These are phyloP conservation scores for Suhomyces sp. DNA, from an alignment of 805 yeast species.

Conservation along the genomic window DNA sequence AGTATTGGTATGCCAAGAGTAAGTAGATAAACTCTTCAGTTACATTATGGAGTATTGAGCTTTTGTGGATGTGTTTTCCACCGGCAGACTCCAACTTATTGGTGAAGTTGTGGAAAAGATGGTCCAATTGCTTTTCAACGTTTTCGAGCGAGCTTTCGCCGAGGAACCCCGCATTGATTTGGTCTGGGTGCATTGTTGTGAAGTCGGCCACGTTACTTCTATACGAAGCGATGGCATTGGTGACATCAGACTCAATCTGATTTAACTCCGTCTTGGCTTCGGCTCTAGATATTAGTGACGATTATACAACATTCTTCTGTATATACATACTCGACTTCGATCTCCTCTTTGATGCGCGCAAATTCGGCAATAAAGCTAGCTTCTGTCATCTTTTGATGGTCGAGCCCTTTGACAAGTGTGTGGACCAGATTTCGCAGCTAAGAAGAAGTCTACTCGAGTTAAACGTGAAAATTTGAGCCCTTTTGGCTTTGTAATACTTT, in stretches of 20 bases:
- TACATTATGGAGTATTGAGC: background rate
- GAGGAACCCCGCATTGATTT: background rate
- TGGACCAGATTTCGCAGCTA: background rate
- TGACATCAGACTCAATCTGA: background rate
- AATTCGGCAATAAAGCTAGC: slow-evolving; percentile 4
- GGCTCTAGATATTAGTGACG: background rate
- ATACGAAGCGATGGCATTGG: background rate
- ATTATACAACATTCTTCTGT: background rate
- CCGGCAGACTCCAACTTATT: background rate
- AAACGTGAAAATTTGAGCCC: background rate
- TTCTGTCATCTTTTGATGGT: background rate
- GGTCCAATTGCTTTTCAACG: background rate
- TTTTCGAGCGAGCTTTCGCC: background rate
- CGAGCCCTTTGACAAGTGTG: background rate
- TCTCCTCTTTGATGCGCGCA: slow-evolving; percentile 10
- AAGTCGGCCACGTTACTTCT: background rate
- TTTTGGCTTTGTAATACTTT: background rate
- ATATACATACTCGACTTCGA: slow-evolving; percentile 8
- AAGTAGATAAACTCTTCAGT: slow-evolving; percentile 10
- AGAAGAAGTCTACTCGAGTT: background rate
- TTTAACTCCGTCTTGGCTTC: background rate
- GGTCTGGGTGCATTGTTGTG: background rate
- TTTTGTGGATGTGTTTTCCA: background rate
- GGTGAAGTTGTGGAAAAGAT: background rate
- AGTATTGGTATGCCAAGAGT: slow-evolving; percentile 16